Percentiles rank a stretch among this genome's conserved stretches.
Conservation (phyloP, 805 yeast genomes). For the Scheffersomyces amazonensis region DNA sequence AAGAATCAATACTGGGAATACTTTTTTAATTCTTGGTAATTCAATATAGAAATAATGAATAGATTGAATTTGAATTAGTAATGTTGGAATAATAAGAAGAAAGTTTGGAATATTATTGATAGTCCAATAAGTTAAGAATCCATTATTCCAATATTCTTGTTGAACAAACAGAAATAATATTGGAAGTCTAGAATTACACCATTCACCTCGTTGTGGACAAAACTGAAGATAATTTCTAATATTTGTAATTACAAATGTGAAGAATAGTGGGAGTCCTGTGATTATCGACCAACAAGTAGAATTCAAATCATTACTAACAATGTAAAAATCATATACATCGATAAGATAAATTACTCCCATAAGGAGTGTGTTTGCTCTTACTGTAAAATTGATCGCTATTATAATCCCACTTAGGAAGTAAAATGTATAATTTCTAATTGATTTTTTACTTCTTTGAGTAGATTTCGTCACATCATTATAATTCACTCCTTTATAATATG, state of each 20-base stretch:
- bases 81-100: conserved; percentile 66
- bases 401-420: conserved; percentile 51
- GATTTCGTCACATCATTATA: conserved; percentile 13
- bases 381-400: conserved; percentile 55
- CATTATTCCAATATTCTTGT: conserved; percentile 77
- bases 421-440: conserved; percentile 16
- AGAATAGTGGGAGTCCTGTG: conserved; percentile 57
- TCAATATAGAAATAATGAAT: conserved; percentile 31
- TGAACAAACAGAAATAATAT: conserved; percentile 73
- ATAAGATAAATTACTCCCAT: conserved; percentile 65
- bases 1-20: conserved; percentile 39
- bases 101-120: conserved; percentile 80
- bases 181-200: conserved; percentile 66
- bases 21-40: conserved; percentile 29
- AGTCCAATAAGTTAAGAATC: conserved; percentile 83
- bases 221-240: conserved; percentile 51
- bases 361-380: conserved; percentile 75
- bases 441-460: conserved; percentile 9
- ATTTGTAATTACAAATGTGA: conserved; percentile 45
- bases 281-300: conserved; percentile 32
- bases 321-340: conserved; percentile 43
- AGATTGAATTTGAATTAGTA: conserved; percentile 44
- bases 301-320: conserved; percentile 11
- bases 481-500: conserved; percentile 40
- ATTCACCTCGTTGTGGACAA: conserved; percentile 72